A percentile compares a stretch with the other conserved stretches of the same genome.
phyloP scores from a whole-genome alignment of 805 yeast species.

The Metschnikowia borealis region DNA sequence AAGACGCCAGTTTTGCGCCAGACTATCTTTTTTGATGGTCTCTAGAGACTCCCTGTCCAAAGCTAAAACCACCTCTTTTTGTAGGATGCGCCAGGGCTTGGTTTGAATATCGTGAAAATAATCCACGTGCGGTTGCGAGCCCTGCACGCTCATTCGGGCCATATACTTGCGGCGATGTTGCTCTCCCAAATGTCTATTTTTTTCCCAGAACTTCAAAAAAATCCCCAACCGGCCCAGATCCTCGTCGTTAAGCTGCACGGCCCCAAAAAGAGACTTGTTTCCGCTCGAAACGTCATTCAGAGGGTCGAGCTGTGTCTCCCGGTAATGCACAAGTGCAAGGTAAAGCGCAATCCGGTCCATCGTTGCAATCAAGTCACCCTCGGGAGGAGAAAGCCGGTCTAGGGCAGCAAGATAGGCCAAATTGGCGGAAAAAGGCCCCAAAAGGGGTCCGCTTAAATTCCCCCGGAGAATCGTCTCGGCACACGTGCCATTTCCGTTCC shows the following conservation, averaged over 20 bases:
- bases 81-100: conserved; percentile 21
- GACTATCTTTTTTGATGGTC: not conserved
- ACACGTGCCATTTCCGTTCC: conserved; percentile 1
- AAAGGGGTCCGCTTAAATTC: conserved; percentile 21
- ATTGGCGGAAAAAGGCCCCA: conserved; percentile 33
- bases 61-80: conserved; percentile 18
- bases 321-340: conserved; percentile 22
- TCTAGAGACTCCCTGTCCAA: conserved; percentile 12
- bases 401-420: conserved; percentile 34
- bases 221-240: conserved; percentile 26
- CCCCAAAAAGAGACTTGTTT: conserved; percentile 24
- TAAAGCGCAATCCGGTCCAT: conserved; percentile 29
- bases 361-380: conserved; percentile 29
- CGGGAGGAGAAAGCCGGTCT: conserved; percentile 31
- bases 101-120: conserved; percentile 20
- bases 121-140: conserved; percentile 12
- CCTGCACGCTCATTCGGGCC: conserved; percentile 22
- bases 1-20: conserved; percentile 22
- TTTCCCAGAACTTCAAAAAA: conserved; percentile 36
- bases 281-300: conserved; percentile 21
- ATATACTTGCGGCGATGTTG: conserved; percentile 7
- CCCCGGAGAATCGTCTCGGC: conserved; percentile 30
- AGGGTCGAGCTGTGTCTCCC: conserved; percentile 20
- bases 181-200: conserved; percentile 8
- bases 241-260: conserved; percentile 24